phyloP scores from a whole-genome alignment of 2,329 filamentous ascomycete genomes.

The Phyllosticta capitalensis region DNA sequence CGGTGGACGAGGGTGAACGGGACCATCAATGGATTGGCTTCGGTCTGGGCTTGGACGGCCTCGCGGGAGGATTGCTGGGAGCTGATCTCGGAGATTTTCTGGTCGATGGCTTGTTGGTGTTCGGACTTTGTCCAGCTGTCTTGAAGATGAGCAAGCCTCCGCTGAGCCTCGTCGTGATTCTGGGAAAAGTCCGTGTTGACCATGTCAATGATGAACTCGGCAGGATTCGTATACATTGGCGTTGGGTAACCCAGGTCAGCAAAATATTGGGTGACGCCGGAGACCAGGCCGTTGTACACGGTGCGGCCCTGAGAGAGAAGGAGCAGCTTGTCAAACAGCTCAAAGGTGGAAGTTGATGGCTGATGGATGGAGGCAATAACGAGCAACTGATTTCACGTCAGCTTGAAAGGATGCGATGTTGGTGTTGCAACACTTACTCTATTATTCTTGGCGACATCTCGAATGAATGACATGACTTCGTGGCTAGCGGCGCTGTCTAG shows the following conservation, averaged over 20 bases:
- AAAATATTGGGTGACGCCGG: conserved; percentile 54
- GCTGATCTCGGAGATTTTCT: conserved; percentile 18
- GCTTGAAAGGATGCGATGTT: not conserved
- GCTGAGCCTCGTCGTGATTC: conserved; percentile 29
- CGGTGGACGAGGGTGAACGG: conserved; percentile 63
- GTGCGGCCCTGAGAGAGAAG: conserved; percentile 62
- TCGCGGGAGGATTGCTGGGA: not conserved
- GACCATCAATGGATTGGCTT: conserved; percentile 41
- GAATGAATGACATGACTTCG: conserved; percentile 68
- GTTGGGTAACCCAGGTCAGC: conserved; percentile 50
- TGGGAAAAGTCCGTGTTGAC: conserved; percentile 63
- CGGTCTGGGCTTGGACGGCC: too few relatives aligned
- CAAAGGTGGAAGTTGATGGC: conserved; percentile 69
- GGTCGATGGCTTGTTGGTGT: conserved; percentile 20
- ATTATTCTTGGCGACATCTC: conserved; percentile 54
- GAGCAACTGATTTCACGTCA: conserved; percentile 46
- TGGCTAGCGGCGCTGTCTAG: conserved; percentile 68
- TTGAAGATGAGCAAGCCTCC: conserved; percentile 46
- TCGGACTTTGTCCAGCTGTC: conserved; percentile 45
- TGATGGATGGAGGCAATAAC: conserved; percentile 80
- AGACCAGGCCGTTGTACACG: conserved; percentile 62
- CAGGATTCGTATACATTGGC: conserved; percentile 64
- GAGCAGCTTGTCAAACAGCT: conserved; percentile 70
- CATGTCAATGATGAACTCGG: conserved; percentile 69
- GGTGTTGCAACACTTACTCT: conserved; percentile 52